phyloP scores from a whole-genome alignment of 768 basidiomycete genomes.

The Phaeolepiota aurea region DNA sequence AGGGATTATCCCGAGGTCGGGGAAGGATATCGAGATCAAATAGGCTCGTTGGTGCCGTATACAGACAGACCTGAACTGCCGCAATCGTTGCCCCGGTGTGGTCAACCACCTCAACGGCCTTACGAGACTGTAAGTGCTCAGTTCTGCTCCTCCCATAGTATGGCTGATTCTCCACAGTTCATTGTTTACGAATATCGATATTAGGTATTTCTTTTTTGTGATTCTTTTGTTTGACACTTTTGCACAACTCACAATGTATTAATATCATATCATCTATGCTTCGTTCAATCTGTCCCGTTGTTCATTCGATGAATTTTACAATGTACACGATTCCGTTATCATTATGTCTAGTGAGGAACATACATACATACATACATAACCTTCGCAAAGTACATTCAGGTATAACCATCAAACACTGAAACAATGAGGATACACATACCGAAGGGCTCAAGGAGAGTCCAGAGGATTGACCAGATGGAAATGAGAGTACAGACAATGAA shows the following conservation, averaged over 20 bases:
- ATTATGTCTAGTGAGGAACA: no score
- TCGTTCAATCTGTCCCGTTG: no score
- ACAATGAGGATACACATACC: no score
- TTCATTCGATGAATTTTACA: no score
- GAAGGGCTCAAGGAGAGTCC: no score
- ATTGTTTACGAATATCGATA: constrained; percentile 9
- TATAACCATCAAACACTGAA: no score
- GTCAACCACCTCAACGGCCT: constrained; percentile 42
- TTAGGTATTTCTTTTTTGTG: not conserved
- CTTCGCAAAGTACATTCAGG: no score
- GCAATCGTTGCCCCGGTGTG: constrained; percentile 51
- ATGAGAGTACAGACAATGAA: no score
- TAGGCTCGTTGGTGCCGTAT: constrained; percentile 32
- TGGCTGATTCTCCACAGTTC: constrained; percentile 22
- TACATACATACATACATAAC: no score
- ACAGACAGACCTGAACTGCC: constrained; percentile 46
- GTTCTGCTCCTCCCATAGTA: not conserved
- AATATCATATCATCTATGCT: no score
- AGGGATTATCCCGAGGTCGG: constrained; percentile 46
- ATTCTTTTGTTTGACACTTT: not conserved
- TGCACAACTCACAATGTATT: not conserved
- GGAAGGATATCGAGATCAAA: constrained; percentile 50
- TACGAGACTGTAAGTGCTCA: constrained; percentile 37
- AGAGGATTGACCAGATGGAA: no score
- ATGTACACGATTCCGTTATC: no score